Base-by-base conservation (phyloP, 1,284 basidiomycete species). In the Cutaneotrichosporon sp. region DNA sequence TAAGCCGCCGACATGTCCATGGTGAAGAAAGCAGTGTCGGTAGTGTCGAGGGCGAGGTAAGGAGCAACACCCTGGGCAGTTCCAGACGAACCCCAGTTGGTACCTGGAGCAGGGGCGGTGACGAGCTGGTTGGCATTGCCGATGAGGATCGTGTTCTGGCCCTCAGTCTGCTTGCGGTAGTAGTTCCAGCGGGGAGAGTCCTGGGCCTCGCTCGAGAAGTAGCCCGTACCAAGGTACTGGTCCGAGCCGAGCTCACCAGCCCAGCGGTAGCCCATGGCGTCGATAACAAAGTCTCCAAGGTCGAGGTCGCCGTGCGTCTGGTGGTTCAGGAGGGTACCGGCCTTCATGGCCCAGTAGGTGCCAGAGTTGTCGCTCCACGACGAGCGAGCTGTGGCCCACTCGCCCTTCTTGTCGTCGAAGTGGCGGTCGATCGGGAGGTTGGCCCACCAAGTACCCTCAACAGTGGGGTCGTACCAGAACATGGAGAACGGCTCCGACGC, bases 241-340 rank as follows among this genome's bases (percentile, higher is more conserved):
- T 86, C 93, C 9, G 88, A 91, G 22, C 96, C 96, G 57, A 94
- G 87, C 76, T 99, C 96, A 66, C 97, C 97, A 42, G 90, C 91
- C 92, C 93, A 99, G 63, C 96, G 90, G 55, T 89, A 88, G 65
- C 95, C 96, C 73, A 97, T 83, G 18, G 94, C 95, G 77, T 99
- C 97, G 52, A 99, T 80, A 56, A 98, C 92, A 77, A 98, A 98
- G 82, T 95, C 91, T 71, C 95, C 95, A 60, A 85, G 86, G 77
- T 97, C 95, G 64, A 97, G 85, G 77, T 97, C 92, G 71, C 94
- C 93, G 81, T 97, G 94, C 1, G 91, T 93, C 83, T 97, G 92
- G 76, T 92, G 91, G 49, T 86, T 86, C 66, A 86, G 85, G 68
- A 89, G 83, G 69, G 83, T 85, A 51, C 93, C 91, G 2, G 90